Evolutionary conservation across 352 stramenopile genomes (phyloP), one percentile per base, ranked within the genome.

Genomic region (Globisporangium yorkense): DNA sequence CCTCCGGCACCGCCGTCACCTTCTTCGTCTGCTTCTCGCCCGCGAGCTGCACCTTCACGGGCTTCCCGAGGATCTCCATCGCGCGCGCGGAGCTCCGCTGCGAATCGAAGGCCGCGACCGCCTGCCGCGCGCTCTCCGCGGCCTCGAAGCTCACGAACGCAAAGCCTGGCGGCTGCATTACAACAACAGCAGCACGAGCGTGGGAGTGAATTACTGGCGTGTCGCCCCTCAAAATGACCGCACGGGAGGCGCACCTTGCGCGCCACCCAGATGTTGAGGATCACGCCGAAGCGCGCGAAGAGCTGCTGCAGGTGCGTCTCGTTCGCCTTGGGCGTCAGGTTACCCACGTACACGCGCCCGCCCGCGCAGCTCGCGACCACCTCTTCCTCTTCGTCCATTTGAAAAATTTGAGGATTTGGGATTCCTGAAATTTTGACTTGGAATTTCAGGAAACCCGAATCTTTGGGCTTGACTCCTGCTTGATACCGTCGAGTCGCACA

Each of bases 311-410:
- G 67, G 51, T 94, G 74, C 41, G 66, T 50, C 35, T 88, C 78
- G 47, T 87, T 89, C 18, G 74, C 84, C 56, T 83, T 85, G 33
- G 81, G 74, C 46, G 74, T 71, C 40, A 94, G 63, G 49, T 92
- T 90, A 2, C 83, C 84, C 43, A 94, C 76, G 61, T 89, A 94
- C 40, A 94, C 71, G 55, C 82, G 80, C 53, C 73, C 70, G 31
- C 57, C 54, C 33, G 67, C 71, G 46, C 72, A 66, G 45, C 56
- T 65, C 24, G 50, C 56, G 47, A 16, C 54, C 27, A 40, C 48
- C 61, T 57, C 54, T 18, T 43, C 37, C 12, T 43, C 37, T 3
- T 43, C 37, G 35, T 41, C 9, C 35, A 16, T 15, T 40, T 41
- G 8, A 4, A 18, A 18, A 18, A 18, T 43, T 10, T 39, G 37